These are phyloP conservation scores for Aegilops tauschii DNA, from an alignment of 176 grass and related monocot genomes.

Conservation along the genomic window DNA sequence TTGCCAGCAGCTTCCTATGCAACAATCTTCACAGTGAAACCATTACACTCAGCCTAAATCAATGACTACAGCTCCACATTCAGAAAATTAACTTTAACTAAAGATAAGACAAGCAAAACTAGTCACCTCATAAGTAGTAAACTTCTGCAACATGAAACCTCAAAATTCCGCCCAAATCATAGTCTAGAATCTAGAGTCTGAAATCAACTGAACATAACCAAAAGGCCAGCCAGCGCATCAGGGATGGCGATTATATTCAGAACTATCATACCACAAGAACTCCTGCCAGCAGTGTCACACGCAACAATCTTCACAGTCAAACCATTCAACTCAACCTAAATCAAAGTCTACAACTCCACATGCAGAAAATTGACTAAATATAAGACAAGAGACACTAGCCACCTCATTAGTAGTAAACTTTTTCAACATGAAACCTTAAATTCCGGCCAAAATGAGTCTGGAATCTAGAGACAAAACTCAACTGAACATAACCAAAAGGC, in stretches of 20 bases:
- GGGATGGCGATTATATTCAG: neutral
- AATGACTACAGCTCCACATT: neutral
- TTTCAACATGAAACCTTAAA: neutral
- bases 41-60: neutral
- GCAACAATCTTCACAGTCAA: neutral
- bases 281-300: neutral
- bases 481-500: neutral
- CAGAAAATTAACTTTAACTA: conserved; percentile 12
- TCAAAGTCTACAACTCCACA: neutral
- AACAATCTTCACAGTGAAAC: conserved; percentile 3
- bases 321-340: neutral
- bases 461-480: neutral
- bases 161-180: neutral
- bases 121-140: neutral
- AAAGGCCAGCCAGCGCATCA: neutral
- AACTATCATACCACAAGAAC: neutral
- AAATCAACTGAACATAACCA: neutral
- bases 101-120: neutral
- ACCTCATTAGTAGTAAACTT: neutral
- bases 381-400: neutral
- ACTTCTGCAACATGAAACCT: neutral
- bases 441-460: neutral
- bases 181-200: neutral
- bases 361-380: neutral
- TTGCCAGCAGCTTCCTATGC: neutral